These are phyloP conservation scores for Candida tammaniensis DNA, from an alignment of 805 yeast genomes.

Conservation along the genomic window DNA sequence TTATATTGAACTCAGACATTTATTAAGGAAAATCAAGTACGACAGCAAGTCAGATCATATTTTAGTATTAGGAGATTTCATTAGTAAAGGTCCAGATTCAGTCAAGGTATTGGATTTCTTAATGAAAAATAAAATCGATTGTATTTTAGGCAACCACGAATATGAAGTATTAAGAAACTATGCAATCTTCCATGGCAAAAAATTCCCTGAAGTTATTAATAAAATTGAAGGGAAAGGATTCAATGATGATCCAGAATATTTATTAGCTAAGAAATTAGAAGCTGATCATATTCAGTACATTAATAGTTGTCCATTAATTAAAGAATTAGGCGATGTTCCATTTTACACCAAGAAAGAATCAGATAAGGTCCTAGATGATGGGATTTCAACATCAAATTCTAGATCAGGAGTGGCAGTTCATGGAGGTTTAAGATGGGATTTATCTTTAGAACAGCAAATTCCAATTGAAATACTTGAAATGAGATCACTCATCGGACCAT, in stretches of 20 bases:
- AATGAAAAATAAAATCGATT: slow-evolving; percentile 54
- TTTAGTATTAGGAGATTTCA: slow-evolving; percentile 78
- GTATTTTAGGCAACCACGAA: slow-evolving; percentile 91
- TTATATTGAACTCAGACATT: slow-evolving; percentile 48
- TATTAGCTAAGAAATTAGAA: slow-evolving; percentile 51
- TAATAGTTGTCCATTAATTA: slow-evolving; percentile 61
- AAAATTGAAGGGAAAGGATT: slow-evolving; percentile 17
- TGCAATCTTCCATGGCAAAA: slow-evolving; percentile 54
- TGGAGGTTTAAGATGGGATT: slow-evolving; percentile 76
- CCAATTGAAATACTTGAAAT: slow-evolving; percentile 66
- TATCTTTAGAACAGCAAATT: slow-evolving; percentile 52
- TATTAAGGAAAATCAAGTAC: slow-evolving; percentile 51
- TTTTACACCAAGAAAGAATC: slow-evolving; percentile 27
- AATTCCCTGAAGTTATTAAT: slow-evolving; percentile 25
- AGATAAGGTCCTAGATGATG: slow-evolving; percentile 23
- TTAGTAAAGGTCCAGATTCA: slow-evolving; percentile 81
- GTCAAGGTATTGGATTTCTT: slow-evolving; percentile 65
- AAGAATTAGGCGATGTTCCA: slow-evolving; percentile 60
- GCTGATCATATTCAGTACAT: slow-evolving; percentile 62
- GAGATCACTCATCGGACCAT: slow-evolving; percentile 65
- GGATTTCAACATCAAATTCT: slow-evolving; percentile 5
- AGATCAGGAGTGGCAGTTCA: slow-evolving; percentile 62
- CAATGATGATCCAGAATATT: slow-evolving; percentile 35
- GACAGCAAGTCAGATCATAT: slow-evolving; percentile 53
- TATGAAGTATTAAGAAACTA: slow-evolving; percentile 65